Conservation (phyloP, 768 basidiomycete genomes). For the Tylopilus balloui region DNA sequence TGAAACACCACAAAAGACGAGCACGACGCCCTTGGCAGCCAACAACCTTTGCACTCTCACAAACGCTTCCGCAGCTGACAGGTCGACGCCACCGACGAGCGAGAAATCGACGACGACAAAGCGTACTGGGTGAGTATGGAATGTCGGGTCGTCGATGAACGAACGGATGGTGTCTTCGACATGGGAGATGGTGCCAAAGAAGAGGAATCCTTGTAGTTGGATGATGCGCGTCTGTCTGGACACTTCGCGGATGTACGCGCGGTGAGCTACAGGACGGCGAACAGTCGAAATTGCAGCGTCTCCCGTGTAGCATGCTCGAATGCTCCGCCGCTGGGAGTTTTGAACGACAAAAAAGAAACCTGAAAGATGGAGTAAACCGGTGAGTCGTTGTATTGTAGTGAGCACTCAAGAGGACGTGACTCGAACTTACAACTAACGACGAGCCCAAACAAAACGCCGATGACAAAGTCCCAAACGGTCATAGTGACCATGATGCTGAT, state of each 20-base stretch:
- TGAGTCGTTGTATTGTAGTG: background rate
- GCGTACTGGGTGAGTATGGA: slow-evolving; percentile 72
- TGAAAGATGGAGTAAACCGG: slow-evolving; percentile 26
- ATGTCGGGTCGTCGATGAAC: slow-evolving; percentile 65
- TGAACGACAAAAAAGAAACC: slow-evolving; percentile 97
- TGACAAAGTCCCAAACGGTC: slow-evolving; percentile 93
- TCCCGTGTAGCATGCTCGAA: slow-evolving; percentile 79
- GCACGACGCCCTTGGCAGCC: slow-evolving; percentile 65
- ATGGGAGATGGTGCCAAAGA: slow-evolving; percentile 88
- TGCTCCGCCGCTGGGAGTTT: slow-evolving; percentile 80
- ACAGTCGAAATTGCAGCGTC: slow-evolving; percentile 87
- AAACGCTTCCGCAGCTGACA: slow-evolving; percentile 93
- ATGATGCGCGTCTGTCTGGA: slow-evolving; percentile 88
- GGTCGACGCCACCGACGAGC: slow-evolving; percentile 85
- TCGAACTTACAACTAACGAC: slow-evolving; percentile 72
- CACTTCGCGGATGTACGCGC: slow-evolving; percentile 87
- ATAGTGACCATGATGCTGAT: slow-evolving; percentile 85
- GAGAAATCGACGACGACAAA: slow-evolving; percentile 88
- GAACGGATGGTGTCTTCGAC: slow-evolving; percentile 85
- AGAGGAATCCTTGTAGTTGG: slow-evolving; percentile 87
- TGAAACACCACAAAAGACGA: slow-evolving; percentile 85
- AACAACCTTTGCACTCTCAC: slow-evolving; percentile 85
- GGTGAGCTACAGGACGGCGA: slow-evolving; percentile 80
- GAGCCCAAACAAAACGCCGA: slow-evolving; percentile 90
- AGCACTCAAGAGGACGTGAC: background rate